These are phyloP conservation scores for Chrysosphaeria jannelii DNA, from an alignment of 2,329 filamentous ascomycete genomes.

Conservation along the genomic window DNA sequence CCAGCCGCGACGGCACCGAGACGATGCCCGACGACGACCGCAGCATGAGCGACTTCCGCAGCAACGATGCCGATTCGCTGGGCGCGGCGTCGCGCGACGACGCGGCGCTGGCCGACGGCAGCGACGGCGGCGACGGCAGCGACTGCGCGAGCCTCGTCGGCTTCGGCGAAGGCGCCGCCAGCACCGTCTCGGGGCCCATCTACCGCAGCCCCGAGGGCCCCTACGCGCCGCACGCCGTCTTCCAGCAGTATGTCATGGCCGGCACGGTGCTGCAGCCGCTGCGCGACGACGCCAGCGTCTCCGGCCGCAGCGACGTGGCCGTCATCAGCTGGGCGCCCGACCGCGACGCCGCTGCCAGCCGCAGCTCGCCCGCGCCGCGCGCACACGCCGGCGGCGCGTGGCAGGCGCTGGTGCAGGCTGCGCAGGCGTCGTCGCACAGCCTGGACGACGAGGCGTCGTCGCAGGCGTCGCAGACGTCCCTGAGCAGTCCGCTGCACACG, in stretches of 20 bases:
- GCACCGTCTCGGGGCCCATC: conserved; percentile 54
- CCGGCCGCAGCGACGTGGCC: conserved; percentile 18
- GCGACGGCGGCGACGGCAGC: conserved; percentile 13
- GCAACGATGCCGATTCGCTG: conserved; percentile 4
- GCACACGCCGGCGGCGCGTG: conserved; percentile 24
- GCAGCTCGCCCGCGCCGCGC: conserved; percentile 15
- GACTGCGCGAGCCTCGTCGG: conserved; percentile 69
- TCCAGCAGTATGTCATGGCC: conserved; percentile 7
- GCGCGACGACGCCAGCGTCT: conserved; percentile 16
- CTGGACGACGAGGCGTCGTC: too few relatives aligned
- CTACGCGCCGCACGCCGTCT: conserved; percentile 8
- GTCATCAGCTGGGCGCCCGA: conserved; percentile 6
- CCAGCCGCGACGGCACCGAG: conserved; percentile 15
- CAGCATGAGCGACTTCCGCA: conserved; percentile 18
- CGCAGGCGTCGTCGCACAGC: too few relatives aligned
- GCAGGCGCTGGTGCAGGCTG: conserved; percentile 5
- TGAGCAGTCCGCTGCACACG: too few relatives aligned
- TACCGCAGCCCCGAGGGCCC: conserved; percentile 23
- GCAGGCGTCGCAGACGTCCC: too few relatives aligned
- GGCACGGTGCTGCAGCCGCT: neutral
- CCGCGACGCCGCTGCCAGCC: conserved; percentile 8
- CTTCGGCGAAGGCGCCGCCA: conserved; percentile 75
- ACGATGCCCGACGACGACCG: conserved; percentile 16
- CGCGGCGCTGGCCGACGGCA: conserved; percentile 57
- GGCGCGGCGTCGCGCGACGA: conserved; percentile 23